These are phyloP conservation scores for Vigna reflexopilosa DNA, from an alignment of 306 rosid species.

Conservation along the genomic window DNA sequence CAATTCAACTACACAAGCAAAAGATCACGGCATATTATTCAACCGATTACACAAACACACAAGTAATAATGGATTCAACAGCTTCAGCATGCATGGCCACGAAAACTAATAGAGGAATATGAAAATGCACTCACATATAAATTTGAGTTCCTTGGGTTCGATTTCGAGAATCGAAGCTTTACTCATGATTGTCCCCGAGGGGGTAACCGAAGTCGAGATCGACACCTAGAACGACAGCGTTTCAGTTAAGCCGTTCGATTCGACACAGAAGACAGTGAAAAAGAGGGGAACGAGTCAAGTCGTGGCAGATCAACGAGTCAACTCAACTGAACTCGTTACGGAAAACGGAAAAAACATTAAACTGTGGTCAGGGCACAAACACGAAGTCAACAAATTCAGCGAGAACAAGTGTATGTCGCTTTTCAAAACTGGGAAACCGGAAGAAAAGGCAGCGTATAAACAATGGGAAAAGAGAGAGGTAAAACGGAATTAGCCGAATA, in stretches of 20 bases:
- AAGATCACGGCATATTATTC: constrained; percentile 5
- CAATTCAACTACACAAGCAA: constrained; percentile 62
- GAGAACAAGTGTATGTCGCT: neutral
- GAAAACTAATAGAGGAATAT: neutral
- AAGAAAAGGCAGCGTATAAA: constrained; percentile 26
- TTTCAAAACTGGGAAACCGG: neutral
- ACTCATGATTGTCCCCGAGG: constrained; percentile 60
- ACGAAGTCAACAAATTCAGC: constrained; percentile 19
- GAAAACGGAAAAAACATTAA: neutral
- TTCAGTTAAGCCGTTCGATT: constrained; percentile 30
- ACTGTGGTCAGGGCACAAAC: neutral
- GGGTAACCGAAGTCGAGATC: constrained; percentile 45
- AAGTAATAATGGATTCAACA: neutral
- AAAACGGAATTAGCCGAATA: neutral
- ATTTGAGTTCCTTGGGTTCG: constrained; percentile 83
- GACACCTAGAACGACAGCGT: constrained; percentile 35
- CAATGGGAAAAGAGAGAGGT: neutral
- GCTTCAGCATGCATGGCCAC: neutral
- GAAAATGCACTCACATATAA: constrained; percentile 61
- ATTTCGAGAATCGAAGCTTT: constrained; percentile 63
- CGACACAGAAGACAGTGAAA: constrained; percentile 23
- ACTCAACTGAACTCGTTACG: constrained; percentile 37
- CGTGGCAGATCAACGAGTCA: constrained; percentile 45
- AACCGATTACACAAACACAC: neutral
- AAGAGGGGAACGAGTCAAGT: constrained; percentile 32